phyloP scores from a whole-genome alignment of 495 filamentous ascomycete species.

The Penicillium roqueforti region DNA sequence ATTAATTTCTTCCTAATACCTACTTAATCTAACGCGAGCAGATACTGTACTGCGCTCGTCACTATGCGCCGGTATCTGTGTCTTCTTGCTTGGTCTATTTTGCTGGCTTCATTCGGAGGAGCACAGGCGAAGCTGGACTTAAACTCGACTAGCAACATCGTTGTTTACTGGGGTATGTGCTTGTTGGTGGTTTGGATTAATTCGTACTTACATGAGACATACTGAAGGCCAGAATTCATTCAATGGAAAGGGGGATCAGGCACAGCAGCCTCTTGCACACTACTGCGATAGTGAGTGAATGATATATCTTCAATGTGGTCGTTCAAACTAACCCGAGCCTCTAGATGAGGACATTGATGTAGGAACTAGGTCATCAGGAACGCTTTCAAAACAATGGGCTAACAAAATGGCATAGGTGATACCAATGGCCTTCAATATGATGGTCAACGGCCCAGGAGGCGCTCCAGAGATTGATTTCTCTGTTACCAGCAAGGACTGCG shows the following conservation, averaged over 20 bases:
- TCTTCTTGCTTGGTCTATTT: slow-evolving; percentile 24
- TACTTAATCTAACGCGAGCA: background rate
- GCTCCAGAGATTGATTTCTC: slow-evolving; percentile 59
- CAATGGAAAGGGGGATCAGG: slow-evolving; percentile 36
- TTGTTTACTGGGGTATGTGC: slow-evolving; percentile 58
- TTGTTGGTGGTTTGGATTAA: background rate
- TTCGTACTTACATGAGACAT: background rate
- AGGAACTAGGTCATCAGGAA: background rate
- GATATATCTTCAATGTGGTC: no score
- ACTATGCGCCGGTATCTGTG: slow-evolving; percentile 29
- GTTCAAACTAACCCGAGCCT: background rate
- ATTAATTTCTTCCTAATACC: slow-evolving; percentile 5
- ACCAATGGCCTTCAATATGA: slow-evolving; percentile 57
- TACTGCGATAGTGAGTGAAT: slow-evolving; percentile 56
- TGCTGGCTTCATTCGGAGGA: slow-evolving; percentile 29
- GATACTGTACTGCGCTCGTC: background rate
- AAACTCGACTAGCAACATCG: slow-evolving; percentile 46
- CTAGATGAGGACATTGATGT: slow-evolving; percentile 41
- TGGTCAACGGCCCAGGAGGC: slow-evolving; percentile 45
- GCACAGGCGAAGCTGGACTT: slow-evolving; percentile 43
- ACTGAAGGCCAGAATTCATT: slow-evolving; percentile 56
- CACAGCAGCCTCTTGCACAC: slow-evolving; percentile 50
- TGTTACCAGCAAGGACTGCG: slow-evolving; percentile 55
- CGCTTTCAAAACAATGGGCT: background rate
- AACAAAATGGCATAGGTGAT: slow-evolving; percentile 44